Evolutionary conservation across 1,284 basidiomycete species (phyloP).

Genomic region (Boletellus deceptivus): DNA sequence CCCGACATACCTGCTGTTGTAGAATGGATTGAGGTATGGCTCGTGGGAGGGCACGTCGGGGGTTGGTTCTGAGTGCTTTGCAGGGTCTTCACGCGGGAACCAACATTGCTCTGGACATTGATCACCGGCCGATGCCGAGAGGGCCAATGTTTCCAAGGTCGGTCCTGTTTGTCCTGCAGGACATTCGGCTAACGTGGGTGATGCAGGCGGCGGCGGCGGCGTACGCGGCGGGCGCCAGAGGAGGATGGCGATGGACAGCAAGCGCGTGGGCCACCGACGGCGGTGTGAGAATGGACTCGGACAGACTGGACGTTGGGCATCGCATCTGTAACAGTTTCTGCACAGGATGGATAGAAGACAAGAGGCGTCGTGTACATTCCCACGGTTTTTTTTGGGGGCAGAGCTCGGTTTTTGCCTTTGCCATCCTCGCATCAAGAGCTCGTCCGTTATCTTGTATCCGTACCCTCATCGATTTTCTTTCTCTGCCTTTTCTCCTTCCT

Average conservation of each 20-base stretch:
- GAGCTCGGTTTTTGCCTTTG: slow-evolving; percentile 36
- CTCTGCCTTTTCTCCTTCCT: slow-evolving; percentile 7
- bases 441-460: slow-evolving; percentile 36
- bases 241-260: background rate
- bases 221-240: slow-evolving; percentile 24
- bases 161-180: slow-evolving; percentile 24
- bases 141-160: slow-evolving; percentile 78
- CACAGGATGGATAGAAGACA: no score
- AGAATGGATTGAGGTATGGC: slow-evolving; percentile 90
- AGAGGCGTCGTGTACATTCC: slow-evolving; percentile 4
- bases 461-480: slow-evolving; percentile 34
- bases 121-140: slow-evolving; percentile 86
- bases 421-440: slow-evolving; percentile 31
- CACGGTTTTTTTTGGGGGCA: slow-evolving; percentile 28
- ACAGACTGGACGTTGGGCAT: no score
- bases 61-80: slow-evolving; percentile 13
- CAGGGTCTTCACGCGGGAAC: slow-evolving; percentile 89
- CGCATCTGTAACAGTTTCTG: no score
- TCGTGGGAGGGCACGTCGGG: slow-evolving; percentile 3
- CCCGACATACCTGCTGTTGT: slow-evolving; percentile 84
- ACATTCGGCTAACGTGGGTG: slow-evolving; percentile 1
- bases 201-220: slow-evolving; percentile 41
- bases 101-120: slow-evolving; percentile 91
- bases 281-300: no score
- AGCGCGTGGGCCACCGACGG: background rate